Percentiles rank a stretch among this genome's conserved stretches.
Conservation (phyloP, 192 early-diverging fungal species). For the Cladochytrium replicatum region DNA sequence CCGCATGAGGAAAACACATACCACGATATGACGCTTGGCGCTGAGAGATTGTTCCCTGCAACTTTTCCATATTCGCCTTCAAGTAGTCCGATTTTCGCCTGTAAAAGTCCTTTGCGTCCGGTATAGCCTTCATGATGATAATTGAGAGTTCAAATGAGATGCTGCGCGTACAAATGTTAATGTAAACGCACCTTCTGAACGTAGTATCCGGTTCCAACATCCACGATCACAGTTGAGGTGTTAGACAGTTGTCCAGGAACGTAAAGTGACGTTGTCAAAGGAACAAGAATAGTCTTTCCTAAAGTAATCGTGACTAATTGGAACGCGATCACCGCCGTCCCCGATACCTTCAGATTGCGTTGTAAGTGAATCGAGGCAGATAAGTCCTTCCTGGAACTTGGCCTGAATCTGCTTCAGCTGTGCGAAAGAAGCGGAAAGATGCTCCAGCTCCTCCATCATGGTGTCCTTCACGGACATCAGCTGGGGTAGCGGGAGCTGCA, state of each 20-base stretch:
- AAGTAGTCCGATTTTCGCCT: constrained; percentile 73
- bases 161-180: background rate
- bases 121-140: constrained; percentile 26
- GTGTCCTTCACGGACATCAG: constrained; percentile 64
- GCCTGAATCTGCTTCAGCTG: constrained; percentile 81
- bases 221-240: constrained; percentile 79
- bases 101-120: constrained; percentile 79
- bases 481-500: constrained; percentile 73
- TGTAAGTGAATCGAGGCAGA: constrained; percentile 65
- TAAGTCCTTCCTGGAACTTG: constrained; percentile 79
- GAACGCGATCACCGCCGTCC: background rate
- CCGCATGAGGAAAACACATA: too few relatives aligned
- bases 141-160: background rate
- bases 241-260: constrained; percentile 80
- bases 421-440: constrained; percentile 72
- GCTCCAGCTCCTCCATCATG: constrained; percentile 62
- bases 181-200: constrained; percentile 71
- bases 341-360: constrained; percentile 27
- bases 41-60: constrained; percentile 70
- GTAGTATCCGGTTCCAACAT: constrained; percentile 94
- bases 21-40: too few relatives aligned
- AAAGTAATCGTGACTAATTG: background rate
- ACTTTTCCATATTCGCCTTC: constrained; percentile 65
- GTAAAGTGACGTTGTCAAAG: constrained; percentile 79
- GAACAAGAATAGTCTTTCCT: constrained; percentile 62